Conservation (phyloP, 1,139 yeast species). For the Candida dubliniensis region DNA sequence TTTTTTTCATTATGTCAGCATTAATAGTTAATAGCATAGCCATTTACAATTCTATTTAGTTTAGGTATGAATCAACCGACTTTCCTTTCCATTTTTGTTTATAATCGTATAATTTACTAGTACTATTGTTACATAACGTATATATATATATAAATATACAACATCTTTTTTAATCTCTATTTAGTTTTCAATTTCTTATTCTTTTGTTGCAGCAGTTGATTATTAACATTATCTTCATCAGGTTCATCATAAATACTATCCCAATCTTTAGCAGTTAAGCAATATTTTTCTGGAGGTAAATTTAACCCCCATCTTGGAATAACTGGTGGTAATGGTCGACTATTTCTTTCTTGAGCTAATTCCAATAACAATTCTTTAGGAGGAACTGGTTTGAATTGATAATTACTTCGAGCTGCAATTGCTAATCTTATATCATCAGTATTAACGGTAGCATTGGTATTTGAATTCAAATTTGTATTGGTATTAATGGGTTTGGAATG, state of each 20-base stretch:
- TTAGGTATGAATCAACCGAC: too few relatives aligned
- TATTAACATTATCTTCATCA: constrained; percentile 22
- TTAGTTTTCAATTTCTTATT: constrained; percentile 10
- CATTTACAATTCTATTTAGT: background rate
- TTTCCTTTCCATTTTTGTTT: background rate
- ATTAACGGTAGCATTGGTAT: constrained; percentile 53
- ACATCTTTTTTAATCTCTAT: background rate
- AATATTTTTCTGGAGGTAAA: constrained; percentile 96
- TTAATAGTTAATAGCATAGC: background rate
- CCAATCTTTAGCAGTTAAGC: constrained; percentile 83
- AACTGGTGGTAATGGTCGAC: constrained; percentile 86
- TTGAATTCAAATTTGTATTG: constrained; percentile 34
- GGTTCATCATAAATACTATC: constrained; percentile 43
- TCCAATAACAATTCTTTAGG: constrained; percentile 89
- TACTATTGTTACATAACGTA: background rate
- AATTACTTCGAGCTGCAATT: constrained; percentile 87
- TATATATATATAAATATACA: background rate
- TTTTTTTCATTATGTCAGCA: background rate
- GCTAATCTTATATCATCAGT: constrained; percentile 92
- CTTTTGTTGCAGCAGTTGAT: constrained; percentile 7
- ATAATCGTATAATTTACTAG: background rate
- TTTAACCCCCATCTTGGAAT: constrained; percentile 91
- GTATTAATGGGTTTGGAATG: constrained; percentile 55
- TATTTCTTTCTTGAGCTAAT: constrained; percentile 88
- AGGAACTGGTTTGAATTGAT: constrained; percentile 94